phyloP scores from a whole-genome alignment of 73 alveolate genomes.

The Durusdinium trenchii region DNA sequence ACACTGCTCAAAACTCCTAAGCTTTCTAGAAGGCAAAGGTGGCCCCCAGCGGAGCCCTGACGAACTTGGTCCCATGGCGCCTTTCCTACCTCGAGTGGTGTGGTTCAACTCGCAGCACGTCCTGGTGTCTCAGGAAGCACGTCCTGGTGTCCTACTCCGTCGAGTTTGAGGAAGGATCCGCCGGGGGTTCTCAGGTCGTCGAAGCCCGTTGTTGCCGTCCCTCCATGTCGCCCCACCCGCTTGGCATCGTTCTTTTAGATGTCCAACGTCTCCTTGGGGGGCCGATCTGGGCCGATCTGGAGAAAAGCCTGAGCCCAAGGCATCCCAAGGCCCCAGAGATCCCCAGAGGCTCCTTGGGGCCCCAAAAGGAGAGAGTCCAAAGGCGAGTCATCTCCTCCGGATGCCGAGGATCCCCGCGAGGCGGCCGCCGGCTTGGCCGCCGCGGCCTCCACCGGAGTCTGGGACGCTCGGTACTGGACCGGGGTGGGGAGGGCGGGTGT shows the following conservation, averaged over 20 bases:
- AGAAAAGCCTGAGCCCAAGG: too few species aligned
- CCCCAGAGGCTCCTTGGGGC: neutral
- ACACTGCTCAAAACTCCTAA: too few species aligned
- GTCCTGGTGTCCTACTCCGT: conserved; percentile 53
- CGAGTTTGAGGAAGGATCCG: conserved; percentile 7
- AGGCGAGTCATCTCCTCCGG: neutral
- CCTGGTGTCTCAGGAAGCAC: conserved; percentile 39
- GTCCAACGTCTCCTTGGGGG: neutral
- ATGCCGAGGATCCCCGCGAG: neutral
- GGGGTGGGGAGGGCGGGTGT: conserved; percentile 7
- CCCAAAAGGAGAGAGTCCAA: neutral
- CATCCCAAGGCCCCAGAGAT: too few species aligned
- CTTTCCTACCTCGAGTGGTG: too few species aligned
- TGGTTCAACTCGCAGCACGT: too few species aligned
- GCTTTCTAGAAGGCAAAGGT: too few species aligned
- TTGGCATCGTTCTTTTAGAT: neutral
- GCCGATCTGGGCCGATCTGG: too few species aligned
- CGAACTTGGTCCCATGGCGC: too few species aligned
- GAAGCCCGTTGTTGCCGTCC: neutral
- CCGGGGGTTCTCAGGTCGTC: neutral
- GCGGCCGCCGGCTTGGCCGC: conserved; percentile 17
- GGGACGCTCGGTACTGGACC: neutral
- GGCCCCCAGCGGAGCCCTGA: too few species aligned
- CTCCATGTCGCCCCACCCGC: neutral
- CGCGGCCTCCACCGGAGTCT: conserved; percentile 50